Percentiles rank a stretch among this genome's conserved stretches.
Evolutionary conservation across 495 filamentous ascomycete genomes (phyloP).

Genomic region (Penicillium odoratum): DNA sequence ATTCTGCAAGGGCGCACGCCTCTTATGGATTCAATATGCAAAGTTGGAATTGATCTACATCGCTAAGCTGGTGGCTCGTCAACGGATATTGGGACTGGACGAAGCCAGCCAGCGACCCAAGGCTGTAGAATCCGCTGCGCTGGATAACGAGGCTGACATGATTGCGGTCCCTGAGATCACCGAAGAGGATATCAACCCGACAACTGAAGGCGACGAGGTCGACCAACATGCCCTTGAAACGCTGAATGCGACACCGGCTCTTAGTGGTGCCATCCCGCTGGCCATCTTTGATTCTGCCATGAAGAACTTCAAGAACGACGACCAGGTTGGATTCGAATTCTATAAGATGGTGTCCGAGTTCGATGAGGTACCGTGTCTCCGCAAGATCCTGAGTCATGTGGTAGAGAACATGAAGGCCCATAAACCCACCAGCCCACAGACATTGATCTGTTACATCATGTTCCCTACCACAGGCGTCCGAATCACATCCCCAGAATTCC

Average conservation of each 20-base stretch:
- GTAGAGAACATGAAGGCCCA: conserved; percentile 59
- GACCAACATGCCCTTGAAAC: conserved; percentile 57
- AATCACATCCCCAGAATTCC: conserved; percentile 66
- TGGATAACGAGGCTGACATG: conserved; percentile 49
- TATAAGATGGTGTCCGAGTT: conserved; percentile 78
- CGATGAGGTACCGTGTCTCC: conserved; percentile 58
- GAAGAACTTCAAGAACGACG: conserved; percentile 67
- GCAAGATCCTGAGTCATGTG: conserved; percentile 74
- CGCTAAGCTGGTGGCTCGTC: conserved; percentile 69
- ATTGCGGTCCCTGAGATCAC: conserved; percentile 63
- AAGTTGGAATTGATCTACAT: conserved; percentile 92
- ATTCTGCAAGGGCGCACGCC: conserved; percentile 72
- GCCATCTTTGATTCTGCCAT: conserved; percentile 88
- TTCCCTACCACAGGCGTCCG: conserved; percentile 67
- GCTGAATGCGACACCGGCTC: conserved; percentile 73
- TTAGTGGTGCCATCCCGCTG: conserved; percentile 87
- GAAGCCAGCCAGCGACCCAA: conserved; percentile 43
- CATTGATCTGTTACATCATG: conserved; percentile 68
- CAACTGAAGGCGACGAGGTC: conserved; percentile 47
- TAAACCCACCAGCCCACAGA: conserved; percentile 58
- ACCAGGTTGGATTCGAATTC: conserved; percentile 67
- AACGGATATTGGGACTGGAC: conserved; percentile 70
- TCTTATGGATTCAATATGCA: conserved; percentile 85
- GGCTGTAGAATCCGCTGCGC: conserved; percentile 35
- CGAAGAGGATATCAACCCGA: conserved; percentile 65